Conservation (phyloP, 768 basidiomycete genomes). For the Trametes elegans region DNA sequence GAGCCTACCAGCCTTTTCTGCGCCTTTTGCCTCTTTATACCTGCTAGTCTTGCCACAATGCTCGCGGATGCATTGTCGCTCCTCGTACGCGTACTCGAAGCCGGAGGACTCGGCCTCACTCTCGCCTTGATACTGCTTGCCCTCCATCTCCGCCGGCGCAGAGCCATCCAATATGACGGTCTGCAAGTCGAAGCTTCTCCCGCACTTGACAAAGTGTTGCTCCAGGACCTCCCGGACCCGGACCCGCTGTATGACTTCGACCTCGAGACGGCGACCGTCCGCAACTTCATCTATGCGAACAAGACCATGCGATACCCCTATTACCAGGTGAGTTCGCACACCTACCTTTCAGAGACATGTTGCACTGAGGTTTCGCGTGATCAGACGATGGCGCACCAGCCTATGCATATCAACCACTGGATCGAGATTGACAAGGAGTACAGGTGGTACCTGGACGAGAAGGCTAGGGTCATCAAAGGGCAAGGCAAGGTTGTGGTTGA, state of each 20-base stretch:
- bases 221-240: conserved; percentile 13
- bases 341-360: too few relatives aligned
- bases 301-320: conserved; percentile 25
- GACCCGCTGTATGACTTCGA: conserved; percentile 20
- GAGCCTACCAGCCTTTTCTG: background rate
- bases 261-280: conserved; percentile 14
- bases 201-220: background rate
- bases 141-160: too few relatives aligned
- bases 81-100: too few relatives aligned
- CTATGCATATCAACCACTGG: conserved; percentile 37
- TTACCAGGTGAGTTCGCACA: conserved; percentile 10
- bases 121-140: too few relatives aligned
- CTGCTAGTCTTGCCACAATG: too few relatives aligned
- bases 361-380: background rate
- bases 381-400: conserved; percentile 35
- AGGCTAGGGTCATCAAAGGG: conserved; percentile 31
- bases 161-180: too few relatives aligned
- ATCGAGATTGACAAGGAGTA: conserved; percentile 37
- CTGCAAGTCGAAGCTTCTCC: background rate
- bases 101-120: too few relatives aligned
- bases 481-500: conserved; percentile 31
- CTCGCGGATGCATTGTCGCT: too few relatives aligned
- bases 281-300: conserved; percentile 23
- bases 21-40: too few relatives aligned
- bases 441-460: conserved; percentile 32